Evolutionary conservation across 129 eudicot genomes (phyloP), one percentile per base, ranked within the genome.

Genomic region (Pittosporum tobira): DNA sequence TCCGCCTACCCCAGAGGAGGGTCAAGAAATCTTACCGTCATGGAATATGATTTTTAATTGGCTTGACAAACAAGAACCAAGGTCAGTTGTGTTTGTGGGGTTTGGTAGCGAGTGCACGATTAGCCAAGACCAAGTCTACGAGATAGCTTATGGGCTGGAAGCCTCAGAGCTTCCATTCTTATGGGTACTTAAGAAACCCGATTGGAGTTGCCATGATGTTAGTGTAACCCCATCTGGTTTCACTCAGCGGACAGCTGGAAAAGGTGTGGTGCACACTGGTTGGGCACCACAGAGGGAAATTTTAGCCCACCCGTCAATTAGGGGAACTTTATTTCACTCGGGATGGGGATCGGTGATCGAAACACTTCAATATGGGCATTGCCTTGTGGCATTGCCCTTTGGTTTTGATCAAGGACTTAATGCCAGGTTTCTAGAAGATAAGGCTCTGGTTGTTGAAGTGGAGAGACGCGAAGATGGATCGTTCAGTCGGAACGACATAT

Each of bases 31-130:
- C 11, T 9, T 12, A 2, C 40, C 38, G 38, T 10, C 40, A 0
- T 34, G 40, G 40, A 6, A 34, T 8, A 6, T 34, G 12, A 61
- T 50, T 11, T 58, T 69, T 42, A 23, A 44, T 8, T 75, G 80
- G 80, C 72, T 69, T 2, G 67, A 75, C 55, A 6, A 26, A 51
- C 75, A 69, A 13, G 30, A 44, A 9, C 20, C 57, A 8, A 51
- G 27, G 19, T 68, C 80, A 29, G 80, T 75, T 6, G 49, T 69
- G 28, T 75, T 59, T 48, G 80, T 69, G 6, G 75, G 71, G 4
- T 69, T 75, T 52, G 80, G 80, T 20, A 75, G 80, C 5, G 80
- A 75, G 45, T 25, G 15, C 8, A 69, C 69, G 37, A 63, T 69
- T n/a, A 48, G 25, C 0, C 69, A 57, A 48, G 59, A 49, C 7